Conservation (phyloP, 169 alveolate species). For the Babesia caballi region DNA sequence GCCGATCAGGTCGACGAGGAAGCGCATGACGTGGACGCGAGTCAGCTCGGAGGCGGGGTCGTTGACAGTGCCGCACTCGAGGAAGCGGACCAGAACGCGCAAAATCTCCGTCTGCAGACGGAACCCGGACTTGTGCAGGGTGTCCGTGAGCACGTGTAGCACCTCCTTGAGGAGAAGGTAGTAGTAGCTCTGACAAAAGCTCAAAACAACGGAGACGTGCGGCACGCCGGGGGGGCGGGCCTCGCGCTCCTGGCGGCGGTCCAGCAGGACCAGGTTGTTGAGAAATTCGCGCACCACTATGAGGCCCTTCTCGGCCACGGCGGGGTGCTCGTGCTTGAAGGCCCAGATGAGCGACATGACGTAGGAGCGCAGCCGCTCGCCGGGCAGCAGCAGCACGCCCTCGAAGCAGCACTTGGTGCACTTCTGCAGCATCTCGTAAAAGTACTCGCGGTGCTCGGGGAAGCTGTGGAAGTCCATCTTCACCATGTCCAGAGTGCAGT, state of each 20-base stretch:
- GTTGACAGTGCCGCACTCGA: conserved; percentile 53
- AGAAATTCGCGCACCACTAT: conserved; percentile 76
- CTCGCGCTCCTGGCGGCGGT: conserved; percentile 7
- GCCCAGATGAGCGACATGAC: conserved; percentile 88
- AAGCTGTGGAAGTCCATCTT: conserved; percentile 86
- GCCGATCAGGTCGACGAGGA: conserved; percentile 40
- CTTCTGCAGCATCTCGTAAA: conserved; percentile 81
- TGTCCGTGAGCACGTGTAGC: conserved; percentile 85
- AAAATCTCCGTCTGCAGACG: conserved; percentile 80
- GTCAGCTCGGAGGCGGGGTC: conserved; percentile 56
- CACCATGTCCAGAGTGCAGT: conserved; percentile 85
- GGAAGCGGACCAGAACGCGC: conserved; percentile 34
- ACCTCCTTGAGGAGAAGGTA: conserved; percentile 81
- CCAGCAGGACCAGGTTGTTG: conserved; percentile 55
- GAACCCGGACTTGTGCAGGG: conserved; percentile 88
- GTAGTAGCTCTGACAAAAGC: conserved; percentile 82
- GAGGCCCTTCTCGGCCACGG: conserved; percentile 88
- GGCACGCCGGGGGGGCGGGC: not conserved
- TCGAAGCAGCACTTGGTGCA: conserved; percentile 79
- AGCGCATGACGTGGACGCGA: conserved; percentile 56
- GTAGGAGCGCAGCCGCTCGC: conserved; percentile 76
- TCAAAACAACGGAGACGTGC: conserved; percentile 45
- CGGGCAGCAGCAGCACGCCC: conserved; percentile 76
- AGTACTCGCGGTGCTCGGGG: conserved; percentile 88
- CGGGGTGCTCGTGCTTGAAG: conserved; percentile 87